These are phyloP conservation scores for Vigna hirtella DNA, from an alignment of 306 rosid species.

Conservation along the genomic window DNA sequence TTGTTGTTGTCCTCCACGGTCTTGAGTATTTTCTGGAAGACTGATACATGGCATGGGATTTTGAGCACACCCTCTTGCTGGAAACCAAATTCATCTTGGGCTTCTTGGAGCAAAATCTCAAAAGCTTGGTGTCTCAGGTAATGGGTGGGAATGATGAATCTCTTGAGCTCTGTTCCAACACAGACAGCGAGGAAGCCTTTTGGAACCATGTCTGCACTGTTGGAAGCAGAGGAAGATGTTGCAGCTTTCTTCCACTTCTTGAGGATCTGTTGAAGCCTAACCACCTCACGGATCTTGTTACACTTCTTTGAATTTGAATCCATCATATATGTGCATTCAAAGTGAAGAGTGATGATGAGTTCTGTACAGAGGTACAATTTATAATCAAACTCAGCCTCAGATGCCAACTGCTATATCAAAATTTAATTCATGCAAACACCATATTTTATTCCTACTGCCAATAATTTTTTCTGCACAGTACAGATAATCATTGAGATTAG, in stretches of 20 bases:
- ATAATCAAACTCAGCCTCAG: not conserved
- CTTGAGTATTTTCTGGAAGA: conserved; percentile 68
- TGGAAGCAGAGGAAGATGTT: not conserved
- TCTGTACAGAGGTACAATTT: no score
- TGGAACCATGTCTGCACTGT: conserved; percentile 53
- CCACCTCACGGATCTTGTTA: conserved; percentile 84
- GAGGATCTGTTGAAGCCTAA: conserved; percentile 90
- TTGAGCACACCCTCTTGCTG: conserved; percentile 80
- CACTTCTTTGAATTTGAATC: conserved; percentile 79
- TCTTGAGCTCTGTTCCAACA: conserved; percentile 82
- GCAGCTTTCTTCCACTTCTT: conserved; percentile 88
- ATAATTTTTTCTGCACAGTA: not conserved
- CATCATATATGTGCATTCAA: conserved; percentile 25
- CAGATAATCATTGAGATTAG: conserved; percentile 7
- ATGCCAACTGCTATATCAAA: no score
- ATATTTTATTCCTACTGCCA: conserved; percentile 24
- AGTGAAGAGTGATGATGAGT: not conserved
- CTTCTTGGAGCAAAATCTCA: conserved; percentile 59
- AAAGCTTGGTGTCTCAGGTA: conserved; percentile 74
- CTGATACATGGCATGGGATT: conserved; percentile 65
- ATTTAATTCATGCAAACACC: no score
- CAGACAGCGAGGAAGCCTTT: conserved; percentile 87
- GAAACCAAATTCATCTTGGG: conserved; percentile 83
- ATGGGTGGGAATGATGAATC: conserved; percentile 75
- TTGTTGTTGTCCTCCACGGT: conserved; percentile 54